Base-by-base conservation (phyloP, 257 asterid species). In the Przewalskia tangutica region DNA sequence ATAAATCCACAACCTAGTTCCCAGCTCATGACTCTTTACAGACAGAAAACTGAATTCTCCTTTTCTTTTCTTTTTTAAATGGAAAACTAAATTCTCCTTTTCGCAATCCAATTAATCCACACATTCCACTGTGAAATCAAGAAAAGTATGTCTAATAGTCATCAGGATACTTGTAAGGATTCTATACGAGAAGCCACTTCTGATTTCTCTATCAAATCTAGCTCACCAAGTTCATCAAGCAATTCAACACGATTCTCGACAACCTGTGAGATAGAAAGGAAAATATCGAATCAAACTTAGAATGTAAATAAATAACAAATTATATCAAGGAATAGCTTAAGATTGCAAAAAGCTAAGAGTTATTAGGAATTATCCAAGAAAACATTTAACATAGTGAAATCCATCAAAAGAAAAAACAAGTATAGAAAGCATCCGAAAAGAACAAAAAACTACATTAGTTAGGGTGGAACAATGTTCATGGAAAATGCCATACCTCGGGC, bases 221-320 rank as follows among this genome's bases (percentile, higher is more conserved):
- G 79, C 80, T 88, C 90, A 85, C 82, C 91, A 83, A 95, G 86
- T 79, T 91, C 93, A 53, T 84, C 85, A 81, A 95, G 94, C 86
- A 95, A 84, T 18, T 92, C 88, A 62, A 92, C 91, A 51, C 97
- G 97, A 82, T 86, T 91, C 90, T 95, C 99, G 81, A 94, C 93
- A 71, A 94, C 97, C 99, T 95, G 98, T 77, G 81, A 82, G 59
- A 73, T 9, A 55, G 38, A 78, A 54, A 18, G 8, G 14, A 53
- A 51, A 23, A 18, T 1, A 23, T 20, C 10, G 42, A 48, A 73
- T 50, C 42, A 73, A 48, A 13, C 56, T 20, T 73, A 12, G 20
- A 44, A 12, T 73, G 62, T 7, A 48, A 73, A 73, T 48, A 48
- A 73, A 42, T 73, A 71, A 58, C 7, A 68, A 68, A 40, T 44